Evolutionary conservation across 1,284 basidiomycete genomes (phyloP), one percentile per base, ranked within the genome.

Genomic region (Ceratobasidium sp.): DNA sequence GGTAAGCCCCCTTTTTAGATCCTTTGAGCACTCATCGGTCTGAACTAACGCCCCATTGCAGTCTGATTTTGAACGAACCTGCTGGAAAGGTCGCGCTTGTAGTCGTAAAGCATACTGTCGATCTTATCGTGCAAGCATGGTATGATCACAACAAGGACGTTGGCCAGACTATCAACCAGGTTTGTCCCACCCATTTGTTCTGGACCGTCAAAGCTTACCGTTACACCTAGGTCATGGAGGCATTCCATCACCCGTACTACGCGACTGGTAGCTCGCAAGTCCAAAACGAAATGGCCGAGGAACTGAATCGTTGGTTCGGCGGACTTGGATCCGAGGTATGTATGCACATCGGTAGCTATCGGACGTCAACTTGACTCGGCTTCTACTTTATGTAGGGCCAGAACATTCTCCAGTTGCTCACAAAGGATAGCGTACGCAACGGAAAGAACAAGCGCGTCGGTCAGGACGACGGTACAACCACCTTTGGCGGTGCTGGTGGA

Each of bases 241-340:
- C 90, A 1, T 91, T 93, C 86, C 91, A 93, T 81, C 92, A 92
- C 81, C 91, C 91, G 2, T 91, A 90, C 83, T 92, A 90, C 83
- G 89, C 89, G 54, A 86, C 84, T 48, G 89, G 89, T 1, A 83
- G 82, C 62, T 91, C 90, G 13, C 83, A 86, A 54, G 91, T 94
- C 77, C 93, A 95, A 83, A 85, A 87, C 77, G 86, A 87, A 65
- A 93, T 93, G 91, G 89, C 89, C 81, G 86, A 89, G 62, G 85
- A 86, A 71, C 85, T 93, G 86, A 83, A 90, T 80, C 84, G 84
- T 59, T 93, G 91, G 91, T 84, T 92, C 69, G 86, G 86, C n/a
- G 86, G 85, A 3, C 84, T 90, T 52, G 88, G 87, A 20, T 82
- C 84, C 7, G 87, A 88, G 44, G 87, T 64, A 91, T 90, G 86